Evolutionary conservation across 225 moss, liverwort and hornwort species (phyloP).

Genomic region (Bryum argenteum): DNA sequence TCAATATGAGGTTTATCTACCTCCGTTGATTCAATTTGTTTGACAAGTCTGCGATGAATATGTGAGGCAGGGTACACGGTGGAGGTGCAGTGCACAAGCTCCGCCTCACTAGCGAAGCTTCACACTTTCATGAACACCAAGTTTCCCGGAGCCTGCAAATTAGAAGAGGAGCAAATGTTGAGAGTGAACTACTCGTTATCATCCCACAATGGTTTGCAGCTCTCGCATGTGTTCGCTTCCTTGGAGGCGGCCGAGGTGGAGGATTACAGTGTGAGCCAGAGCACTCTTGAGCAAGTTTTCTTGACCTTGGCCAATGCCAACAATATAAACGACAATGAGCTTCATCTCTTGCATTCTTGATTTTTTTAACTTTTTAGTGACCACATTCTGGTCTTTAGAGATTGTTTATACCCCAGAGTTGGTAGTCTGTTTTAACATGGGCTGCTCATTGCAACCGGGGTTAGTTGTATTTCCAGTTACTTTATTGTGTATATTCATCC

Average conservation of each 20-base stretch:
- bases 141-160: constrained; percentile 61
- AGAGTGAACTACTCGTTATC: constrained; percentile 75
- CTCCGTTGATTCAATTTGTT: background rate
- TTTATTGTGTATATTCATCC: too few relatives aligned
- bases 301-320: constrained; percentile 63
- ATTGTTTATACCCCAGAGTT: constrained; percentile 28
- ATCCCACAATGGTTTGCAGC: constrained; percentile 42
- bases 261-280: constrained; percentile 93
- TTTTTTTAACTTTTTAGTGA: background rate
- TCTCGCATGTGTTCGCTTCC: constrained; percentile 65
- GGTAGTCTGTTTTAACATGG: constrained; percentile 12
- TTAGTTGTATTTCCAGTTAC: background rate
- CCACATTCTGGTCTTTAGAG: background rate
- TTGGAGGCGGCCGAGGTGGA: constrained; percentile 71
- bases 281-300: constrained; percentile 88
- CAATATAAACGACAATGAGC: background rate
- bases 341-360: background rate
- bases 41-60: background rate
- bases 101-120: constrained; percentile 47
- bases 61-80: constrained; percentile 74
- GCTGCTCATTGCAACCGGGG: constrained; percentile 47
- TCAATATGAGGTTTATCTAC: too few relatives aligned
- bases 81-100: constrained; percentile 67
- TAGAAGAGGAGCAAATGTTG: constrained; percentile 69
- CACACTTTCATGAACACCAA: constrained; percentile 59